These are phyloP conservation scores for Fraxinus anomala DNA, from an alignment of 257 asterid genomes.

Conservation along the genomic window DNA sequence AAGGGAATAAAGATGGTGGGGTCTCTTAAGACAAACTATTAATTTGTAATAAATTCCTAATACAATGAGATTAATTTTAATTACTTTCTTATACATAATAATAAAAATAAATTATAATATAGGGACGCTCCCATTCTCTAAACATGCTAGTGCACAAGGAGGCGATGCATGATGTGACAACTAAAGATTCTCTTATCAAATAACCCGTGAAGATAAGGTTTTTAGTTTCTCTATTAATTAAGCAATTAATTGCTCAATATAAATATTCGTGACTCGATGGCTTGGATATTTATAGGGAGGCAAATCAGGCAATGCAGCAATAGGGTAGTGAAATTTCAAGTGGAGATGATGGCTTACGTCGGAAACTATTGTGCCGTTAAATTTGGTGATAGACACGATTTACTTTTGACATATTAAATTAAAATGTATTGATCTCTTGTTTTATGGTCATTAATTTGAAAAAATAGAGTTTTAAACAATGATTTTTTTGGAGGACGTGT, in stretches of 20 bases:
- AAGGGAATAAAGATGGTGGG: slow-evolving; percentile 32
- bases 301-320: too few relatives aligned
- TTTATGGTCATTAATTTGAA: too few relatives aligned
- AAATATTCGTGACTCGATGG: too few relatives aligned
- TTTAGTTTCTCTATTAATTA: background rate
- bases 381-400: too few relatives aligned
- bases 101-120: background rate
- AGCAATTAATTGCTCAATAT: background rate
- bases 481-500: too few relatives aligned
- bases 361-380: too few relatives aligned
- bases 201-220: background rate
- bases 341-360: too few relatives aligned
- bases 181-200: slow-evolving; percentile 31
- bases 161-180: slow-evolving; percentile 22
- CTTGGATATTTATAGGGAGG: too few relatives aligned
- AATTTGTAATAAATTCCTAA: slow-evolving; percentile 21
- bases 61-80: slow-evolving; percentile 1
- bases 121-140: slow-evolving; percentile 27
- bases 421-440: too few relatives aligned
- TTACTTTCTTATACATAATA: background rate
- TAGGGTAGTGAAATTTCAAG: too few relatives aligned
- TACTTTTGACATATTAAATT: too few relatives aligned
- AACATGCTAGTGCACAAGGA: slow-evolving; percentile 36
- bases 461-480: too few relatives aligned
- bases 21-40: background rate